Conservation (phyloP, 371 early-diverging fungal species). For the Mucor mucedo region DNA sequence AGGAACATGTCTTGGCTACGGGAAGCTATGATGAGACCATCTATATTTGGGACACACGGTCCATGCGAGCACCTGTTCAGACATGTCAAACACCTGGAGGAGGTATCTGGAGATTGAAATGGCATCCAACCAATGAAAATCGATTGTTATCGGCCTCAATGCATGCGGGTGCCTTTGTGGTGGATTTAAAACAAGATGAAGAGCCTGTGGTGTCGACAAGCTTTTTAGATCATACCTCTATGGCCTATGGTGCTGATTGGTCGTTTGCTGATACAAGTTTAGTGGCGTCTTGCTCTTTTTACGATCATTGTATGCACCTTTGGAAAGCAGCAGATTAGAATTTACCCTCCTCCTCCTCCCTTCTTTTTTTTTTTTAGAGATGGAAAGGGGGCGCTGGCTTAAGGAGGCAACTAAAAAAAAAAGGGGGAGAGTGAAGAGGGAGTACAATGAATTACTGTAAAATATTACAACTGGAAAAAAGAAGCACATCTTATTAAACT, state of each 20-base stretch:
- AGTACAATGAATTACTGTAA: too few species aligned
- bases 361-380: neutral
- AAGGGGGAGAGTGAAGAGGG: neutral
- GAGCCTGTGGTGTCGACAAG: slow-evolving; percentile 22
- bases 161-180: slow-evolving; percentile 70
- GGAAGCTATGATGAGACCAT: slow-evolving; percentile 91
- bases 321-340: slow-evolving; percentile 59
- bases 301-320: slow-evolving; percentile 86
- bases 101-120: slow-evolving; percentile 94
- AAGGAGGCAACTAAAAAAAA: neutral
- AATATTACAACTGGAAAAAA: too few species aligned
- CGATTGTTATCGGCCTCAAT: slow-evolving; percentile 86
- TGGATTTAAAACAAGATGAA: slow-evolving; percentile 22
- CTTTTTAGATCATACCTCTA: slow-evolving; percentile 79
- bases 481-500: too few species aligned
- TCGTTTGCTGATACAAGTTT: slow-evolving; percentile 55
- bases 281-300: slow-evolving; percentile 91
- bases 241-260: slow-evolving; percentile 96
- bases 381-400: neutral
- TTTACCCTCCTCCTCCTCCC: neutral
- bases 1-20: slow-evolving; percentile 76
- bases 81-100: slow-evolving; percentile 75
- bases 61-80: slow-evolving; percentile 73
- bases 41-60: slow-evolving; percentile 87
- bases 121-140: slow-evolving; percentile 79